Evolutionary conservation across 352 stramenopile species (phyloP), one percentile per base, ranked within the genome.

Genomic region (Hyaloperonospora arabidopsidis): DNA sequence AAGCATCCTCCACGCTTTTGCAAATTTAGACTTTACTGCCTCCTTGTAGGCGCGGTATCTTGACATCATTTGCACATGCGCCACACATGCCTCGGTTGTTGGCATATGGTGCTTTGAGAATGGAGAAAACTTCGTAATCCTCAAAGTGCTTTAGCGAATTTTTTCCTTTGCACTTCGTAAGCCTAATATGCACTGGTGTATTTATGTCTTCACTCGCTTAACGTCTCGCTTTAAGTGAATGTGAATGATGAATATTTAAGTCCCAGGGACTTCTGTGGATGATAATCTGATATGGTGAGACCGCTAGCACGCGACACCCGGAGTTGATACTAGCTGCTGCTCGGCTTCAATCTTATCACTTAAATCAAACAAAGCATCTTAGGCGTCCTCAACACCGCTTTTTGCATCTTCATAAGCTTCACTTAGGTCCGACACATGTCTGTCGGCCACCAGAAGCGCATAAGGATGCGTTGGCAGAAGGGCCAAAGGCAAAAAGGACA

Each of bases 21-120:
- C 32, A 38, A 13, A 13, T 13, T 38, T 38, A 38, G 32, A 38
- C 32, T 13, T 38, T 38, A 38, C 13, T 13, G 32, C 32, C 32
- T 38, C n/a, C n/a, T n/a, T n/a, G n/a, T n/a, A n/a, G n/a, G n/a
- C n/a, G n/a, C n/a, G n/a, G n/a, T 38, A 13, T 7, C 32, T 38
- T 38, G 32, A 38, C 13, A 38, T 38, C 32, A 38, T 13, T 13
- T 38, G 32, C 32, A 13, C 32, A 13, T 13, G 7, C 7, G 13
- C 32, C 32, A 38, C 32, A 7, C 7, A 13, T 40, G 8, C 36
- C 22, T 19, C 49, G 38, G 5, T 10, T 2, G 13, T 48, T 39
- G 5, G 49, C 25, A 38, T 57, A 18, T 4, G 39, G 5, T 49
- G 54, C 47, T 18, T 40, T 40, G 18, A 47, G 52, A 36, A 43